Evolutionary conservation across 257 asterid genomes (phyloP).

Genomic region (Misopates orontium): DNA sequence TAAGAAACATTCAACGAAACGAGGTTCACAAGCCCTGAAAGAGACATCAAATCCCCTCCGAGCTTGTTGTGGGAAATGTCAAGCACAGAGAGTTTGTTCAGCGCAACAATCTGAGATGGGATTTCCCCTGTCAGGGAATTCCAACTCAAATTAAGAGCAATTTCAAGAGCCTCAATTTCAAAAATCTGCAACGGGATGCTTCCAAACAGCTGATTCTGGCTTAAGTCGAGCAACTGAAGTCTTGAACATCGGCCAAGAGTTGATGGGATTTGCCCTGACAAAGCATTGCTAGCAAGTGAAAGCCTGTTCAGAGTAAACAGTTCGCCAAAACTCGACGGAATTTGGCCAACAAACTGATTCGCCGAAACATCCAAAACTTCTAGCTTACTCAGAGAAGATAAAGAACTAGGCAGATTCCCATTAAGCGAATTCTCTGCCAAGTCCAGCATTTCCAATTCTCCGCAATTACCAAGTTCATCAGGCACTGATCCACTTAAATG

Average conservation of each 20-base stretch:
- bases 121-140: constrained; percentile 60
- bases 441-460: constrained; percentile 61
- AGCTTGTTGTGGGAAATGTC: constrained; percentile 77
- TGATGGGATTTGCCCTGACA: constrained; percentile 61
- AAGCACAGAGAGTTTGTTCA: constrained; percentile 59
- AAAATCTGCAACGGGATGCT: constrained; percentile 59
- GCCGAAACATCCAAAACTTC: constrained; percentile 63
- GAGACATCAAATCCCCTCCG: constrained; percentile 59
- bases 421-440: constrained; percentile 58
- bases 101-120: constrained; percentile 56
- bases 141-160: constrained; percentile 77
- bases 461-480: constrained; percentile 64
- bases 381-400: constrained; percentile 52
- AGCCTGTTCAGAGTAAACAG: constrained; percentile 56
- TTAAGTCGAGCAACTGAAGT: constrained; percentile 72
- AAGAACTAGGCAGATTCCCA: constrained; percentile 50
- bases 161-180: constrained; percentile 58
- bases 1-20: constrained; percentile 68
- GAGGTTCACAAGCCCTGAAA: constrained; percentile 64
- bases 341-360: constrained; percentile 53
- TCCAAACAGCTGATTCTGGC: constrained; percentile 57
- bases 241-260: constrained; percentile 54
- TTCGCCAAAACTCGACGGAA: constrained; percentile 58
- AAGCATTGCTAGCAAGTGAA: constrained; percentile 48
- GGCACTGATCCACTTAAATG: constrained; percentile 56